phyloP scores from a whole-genome alignment of 1,284 basidiomycete genomes.

The Ustilago sp. region DNA sequence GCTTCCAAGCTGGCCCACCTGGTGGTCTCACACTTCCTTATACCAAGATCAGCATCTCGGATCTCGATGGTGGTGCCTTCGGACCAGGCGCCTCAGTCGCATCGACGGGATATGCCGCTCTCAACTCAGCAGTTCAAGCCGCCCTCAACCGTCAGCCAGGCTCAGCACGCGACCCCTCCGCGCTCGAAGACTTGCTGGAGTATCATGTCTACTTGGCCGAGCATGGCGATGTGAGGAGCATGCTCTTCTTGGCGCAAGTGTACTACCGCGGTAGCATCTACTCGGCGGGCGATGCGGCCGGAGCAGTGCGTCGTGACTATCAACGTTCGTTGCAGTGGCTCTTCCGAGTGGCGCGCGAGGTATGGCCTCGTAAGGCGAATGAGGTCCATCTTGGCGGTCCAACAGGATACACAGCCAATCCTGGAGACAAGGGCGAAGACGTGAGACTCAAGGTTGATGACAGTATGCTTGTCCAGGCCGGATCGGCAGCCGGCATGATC shows the following conservation, averaged over 20 bases:
- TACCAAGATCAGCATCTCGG: constrained; percentile 84
- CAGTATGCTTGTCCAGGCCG: constrained; percentile 32
- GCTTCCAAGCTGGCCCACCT: constrained; percentile 85
- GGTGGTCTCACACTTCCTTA: constrained; percentile 88
- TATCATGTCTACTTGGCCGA: constrained; percentile 63
- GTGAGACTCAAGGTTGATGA: constrained; percentile 54
- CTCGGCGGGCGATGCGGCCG: constrained; percentile 59
- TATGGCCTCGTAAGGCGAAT: constrained; percentile 63
- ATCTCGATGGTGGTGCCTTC: constrained; percentile 87
- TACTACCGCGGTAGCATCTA: constrained; percentile 67
- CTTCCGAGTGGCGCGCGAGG: constrained; percentile 44
- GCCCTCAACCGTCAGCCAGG: constrained; percentile 68
- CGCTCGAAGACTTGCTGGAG: constrained; percentile 83
- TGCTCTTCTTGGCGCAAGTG: constrained; percentile 56
- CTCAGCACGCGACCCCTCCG: constrained; percentile 42
- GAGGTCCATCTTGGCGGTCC: constrained; percentile 54
- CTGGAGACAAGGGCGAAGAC: constrained; percentile 54
- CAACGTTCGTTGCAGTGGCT: constrained; percentile 50
- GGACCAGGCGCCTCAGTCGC: constrained; percentile 92
- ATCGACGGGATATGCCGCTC: constrained; percentile 75
- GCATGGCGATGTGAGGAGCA: constrained; percentile 50
- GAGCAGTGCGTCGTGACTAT: constrained; percentile 60
- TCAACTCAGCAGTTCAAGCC: constrained; percentile 83
- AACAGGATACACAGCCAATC: constrained; percentile 36
- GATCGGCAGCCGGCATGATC: constrained; percentile 71